A percentile compares a stretch with the other conserved stretches of the same genome.
These are phyloP conservation scores for Seminavis robusta DNA, from an alignment of 108 stramenopile species.

Conservation along the genomic window DNA sequence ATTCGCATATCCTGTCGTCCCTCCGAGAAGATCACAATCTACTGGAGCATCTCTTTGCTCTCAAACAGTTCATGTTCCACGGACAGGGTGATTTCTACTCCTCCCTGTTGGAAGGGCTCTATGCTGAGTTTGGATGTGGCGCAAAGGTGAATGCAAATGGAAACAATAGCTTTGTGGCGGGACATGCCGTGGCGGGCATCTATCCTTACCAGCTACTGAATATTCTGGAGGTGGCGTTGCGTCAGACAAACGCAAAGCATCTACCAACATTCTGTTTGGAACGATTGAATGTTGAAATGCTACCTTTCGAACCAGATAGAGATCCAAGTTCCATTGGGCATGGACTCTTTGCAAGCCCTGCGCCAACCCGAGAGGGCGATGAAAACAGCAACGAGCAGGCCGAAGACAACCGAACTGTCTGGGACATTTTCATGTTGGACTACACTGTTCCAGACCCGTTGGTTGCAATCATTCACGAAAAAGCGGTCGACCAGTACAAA, in stretches of 20 bases:
- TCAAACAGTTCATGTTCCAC: constrained; percentile 93
- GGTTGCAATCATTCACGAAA: constrained; percentile 74
- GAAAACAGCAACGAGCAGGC: background rate
- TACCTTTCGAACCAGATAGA: too few species aligned
- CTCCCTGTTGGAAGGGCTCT: constrained; percentile 81
- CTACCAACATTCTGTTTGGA: constrained; percentile 73
- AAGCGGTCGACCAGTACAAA: constrained; percentile 73
- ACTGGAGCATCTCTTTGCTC: constrained; percentile 80
- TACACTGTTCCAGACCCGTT: constrained; percentile 89
- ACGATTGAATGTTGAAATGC: constrained; percentile 68
- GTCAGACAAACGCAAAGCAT: constrained; percentile 82
- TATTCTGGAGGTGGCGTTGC: constrained; percentile 81
- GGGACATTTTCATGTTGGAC: constrained; percentile 92
- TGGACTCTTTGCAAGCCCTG: constrained; percentile 42
- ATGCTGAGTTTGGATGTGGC: constrained; percentile 52
- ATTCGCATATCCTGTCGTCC: constrained; percentile 70
- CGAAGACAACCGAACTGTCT: constrained; percentile 56
- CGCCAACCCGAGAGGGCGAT: constrained; percentile 10
- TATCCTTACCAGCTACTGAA: constrained; percentile 75
- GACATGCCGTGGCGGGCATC: constrained; percentile 45
- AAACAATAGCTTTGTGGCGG: too few species aligned
- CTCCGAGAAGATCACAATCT: constrained; percentile 74
- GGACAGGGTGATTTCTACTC: constrained; percentile 97
- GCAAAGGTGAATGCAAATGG: background rate
- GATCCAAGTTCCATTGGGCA: constrained; percentile 40